These are phyloP conservation scores for Spathaspora arborariae DNA, from an alignment of 805 yeast genomes.

Conservation along the genomic window DNA sequence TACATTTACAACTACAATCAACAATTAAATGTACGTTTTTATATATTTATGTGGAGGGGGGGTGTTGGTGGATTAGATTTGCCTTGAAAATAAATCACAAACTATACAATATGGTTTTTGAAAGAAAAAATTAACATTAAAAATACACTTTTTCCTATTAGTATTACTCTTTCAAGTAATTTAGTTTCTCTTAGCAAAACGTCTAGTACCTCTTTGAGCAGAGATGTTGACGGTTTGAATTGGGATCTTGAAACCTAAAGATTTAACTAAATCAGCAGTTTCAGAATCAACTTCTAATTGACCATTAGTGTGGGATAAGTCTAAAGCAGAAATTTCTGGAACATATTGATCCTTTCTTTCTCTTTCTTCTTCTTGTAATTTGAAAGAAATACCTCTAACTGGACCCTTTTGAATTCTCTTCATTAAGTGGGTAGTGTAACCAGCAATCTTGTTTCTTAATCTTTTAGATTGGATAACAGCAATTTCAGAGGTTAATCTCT, in stretches of 20 bases:
- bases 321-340: constrained; percentile 99
- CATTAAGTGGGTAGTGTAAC: constrained; percentile 99
- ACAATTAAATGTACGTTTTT: not conserved
- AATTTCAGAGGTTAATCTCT: constrained; percentile 97
- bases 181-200: constrained; percentile 89
- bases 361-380: constrained; percentile 99
- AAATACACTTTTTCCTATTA: constrained; percentile 1
- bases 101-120: constrained; percentile 2
- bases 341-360: constrained; percentile 99
- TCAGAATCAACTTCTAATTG: constrained; percentile 96
- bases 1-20: not conserved
- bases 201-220: constrained; percentile 85
- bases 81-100: not conserved
- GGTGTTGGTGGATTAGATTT: not conserved
- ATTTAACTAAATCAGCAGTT: constrained; percentile 91
- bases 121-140: constrained; percentile 2
- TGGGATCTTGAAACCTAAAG: constrained; percentile 87
- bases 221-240: constrained; percentile 81
- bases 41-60: not conserved
- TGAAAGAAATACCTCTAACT: constrained; percentile 99
- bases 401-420: constrained; percentile 99
- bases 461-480: constrained; percentile 99
- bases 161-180: constrained; percentile 7
- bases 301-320: constrained; percentile 92
- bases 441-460: constrained; percentile 99